These are phyloP conservation scores for Elaphomyces granulatus DNA, from an alignment of 495 filamentous ascomycete species.

Conservation along the genomic window DNA sequence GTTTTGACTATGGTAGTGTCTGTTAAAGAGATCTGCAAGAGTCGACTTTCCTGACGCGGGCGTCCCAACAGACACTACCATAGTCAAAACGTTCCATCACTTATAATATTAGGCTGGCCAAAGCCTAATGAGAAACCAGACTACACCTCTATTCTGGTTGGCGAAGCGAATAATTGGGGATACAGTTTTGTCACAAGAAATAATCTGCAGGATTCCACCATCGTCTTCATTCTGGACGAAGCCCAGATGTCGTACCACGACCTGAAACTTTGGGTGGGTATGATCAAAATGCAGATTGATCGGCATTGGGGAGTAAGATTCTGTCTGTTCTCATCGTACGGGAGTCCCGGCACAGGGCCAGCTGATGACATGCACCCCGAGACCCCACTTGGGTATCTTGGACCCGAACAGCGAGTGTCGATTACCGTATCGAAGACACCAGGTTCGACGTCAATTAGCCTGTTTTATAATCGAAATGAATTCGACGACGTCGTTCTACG, in stretches of 20 bases:
- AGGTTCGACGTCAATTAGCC: slow-evolving; percentile 5
- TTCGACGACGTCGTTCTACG: slow-evolving; percentile 7
- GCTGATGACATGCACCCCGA: neutral
- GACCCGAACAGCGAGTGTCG: slow-evolving; percentile 5
- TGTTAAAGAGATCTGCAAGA: too few relatives aligned
- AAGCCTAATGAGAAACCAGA: too few relatives aligned
- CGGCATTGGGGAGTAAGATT: slow-evolving; percentile 1
- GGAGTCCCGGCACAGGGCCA: slow-evolving; percentile 5
- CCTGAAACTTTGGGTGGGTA: neutral
- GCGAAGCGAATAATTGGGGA: neutral
- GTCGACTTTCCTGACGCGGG: too few relatives aligned
- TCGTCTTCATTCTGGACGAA: slow-evolving; percentile 1
- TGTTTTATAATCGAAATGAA: slow-evolving; percentile 9
- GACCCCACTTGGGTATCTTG: slow-evolving; percentile 1
- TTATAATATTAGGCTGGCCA: too few relatives aligned
- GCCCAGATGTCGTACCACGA: slow-evolving; percentile 1
- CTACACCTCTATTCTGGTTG: neutral
- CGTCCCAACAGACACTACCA: too few relatives aligned
- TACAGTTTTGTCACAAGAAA: neutral
- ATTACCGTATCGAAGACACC: slow-evolving; percentile 2
- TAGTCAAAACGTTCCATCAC: too few relatives aligned
- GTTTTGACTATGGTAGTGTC: too few relatives aligned
- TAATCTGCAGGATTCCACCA: neutral
- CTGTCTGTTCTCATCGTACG: slow-evolving; percentile 10
- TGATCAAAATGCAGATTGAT: neutral